Conservation (phyloP, 2,329 filamentous ascomycete species). For the Dothideomycetes sp. region DNA sequence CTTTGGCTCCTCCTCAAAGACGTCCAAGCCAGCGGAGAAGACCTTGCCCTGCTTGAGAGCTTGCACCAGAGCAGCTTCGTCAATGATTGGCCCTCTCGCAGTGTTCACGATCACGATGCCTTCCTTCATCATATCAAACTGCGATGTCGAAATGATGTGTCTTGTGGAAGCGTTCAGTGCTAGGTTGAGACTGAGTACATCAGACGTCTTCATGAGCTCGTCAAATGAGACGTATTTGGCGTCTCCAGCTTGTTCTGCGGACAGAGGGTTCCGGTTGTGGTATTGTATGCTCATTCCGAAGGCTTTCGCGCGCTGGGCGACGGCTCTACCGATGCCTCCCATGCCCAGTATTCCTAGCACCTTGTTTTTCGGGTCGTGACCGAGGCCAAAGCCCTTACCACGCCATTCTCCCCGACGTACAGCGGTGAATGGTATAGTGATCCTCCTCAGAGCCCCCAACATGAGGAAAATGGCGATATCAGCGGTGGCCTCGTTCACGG, state of each 20-base stretch:
- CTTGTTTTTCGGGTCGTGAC: constrained; percentile 43
- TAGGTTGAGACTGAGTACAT: constrained; percentile 45
- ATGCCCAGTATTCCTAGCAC: constrained; percentile 47
- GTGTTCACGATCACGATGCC: constrained; percentile 48
- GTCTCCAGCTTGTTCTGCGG: constrained; percentile 29
- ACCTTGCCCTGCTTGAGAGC: constrained; percentile 45
- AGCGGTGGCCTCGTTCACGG: constrained; percentile 40
- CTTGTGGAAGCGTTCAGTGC: constrained; percentile 39
- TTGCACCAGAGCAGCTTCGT: constrained; percentile 44
- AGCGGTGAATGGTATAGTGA: constrained; percentile 35
- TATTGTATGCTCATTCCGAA: constrained; percentile 50
- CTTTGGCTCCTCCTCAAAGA: constrained; percentile 47
- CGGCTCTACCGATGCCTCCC: constrained; percentile 47
- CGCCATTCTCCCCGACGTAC: constrained; percentile 35
- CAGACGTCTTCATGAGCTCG: constrained; percentile 40
- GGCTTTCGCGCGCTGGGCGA: constrained; percentile 36
- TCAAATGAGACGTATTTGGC: constrained; percentile 47
- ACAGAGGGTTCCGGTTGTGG: constrained; percentile 39
- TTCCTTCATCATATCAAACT: constrained; percentile 45
- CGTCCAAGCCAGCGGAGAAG: constrained; percentile 44
- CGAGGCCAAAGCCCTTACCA: constrained; percentile 33
- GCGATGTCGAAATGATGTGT: constrained; percentile 40
- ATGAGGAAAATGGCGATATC: constrained; percentile 39
- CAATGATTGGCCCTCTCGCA: constrained; percentile 44
- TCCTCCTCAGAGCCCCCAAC: constrained; percentile 39